Evolutionary conservation across 2,329 filamentous ascomycete genomes (phyloP), one percentile per base, ranked within the genome.

Genomic region (Teratosphaeria zuluensis): DNA sequence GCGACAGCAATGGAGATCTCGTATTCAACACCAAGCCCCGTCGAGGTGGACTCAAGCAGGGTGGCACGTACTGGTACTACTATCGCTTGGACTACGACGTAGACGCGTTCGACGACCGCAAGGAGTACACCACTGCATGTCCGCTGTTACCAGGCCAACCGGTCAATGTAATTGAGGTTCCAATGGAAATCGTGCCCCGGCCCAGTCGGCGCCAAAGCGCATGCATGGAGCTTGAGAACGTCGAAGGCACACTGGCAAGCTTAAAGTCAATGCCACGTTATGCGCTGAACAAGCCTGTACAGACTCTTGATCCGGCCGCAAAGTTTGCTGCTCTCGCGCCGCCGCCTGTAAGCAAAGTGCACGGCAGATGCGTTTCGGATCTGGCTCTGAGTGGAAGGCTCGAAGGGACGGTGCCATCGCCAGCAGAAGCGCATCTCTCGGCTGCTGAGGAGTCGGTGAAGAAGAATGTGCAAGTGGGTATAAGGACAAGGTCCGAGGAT

Each of bases 51-150:
- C 80, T 96, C 63, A 94, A 88, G 74, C 96, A 96, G 89, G 92
- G 92, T 52, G 85, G 88, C 61, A 94, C 87, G 16, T 96, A 96
- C 75, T 96, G 92, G 81, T 97, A 95, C 79, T 96, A 94, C 89
- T 96, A 96, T 74, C 85, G 92, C 70, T 74, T 96, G 51, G 85
- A 96, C 73, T 85, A 87, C 65, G 84, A 87, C 54, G 79, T 84
- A 35, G 92, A 96, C 73, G 84, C 83, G 56, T 84, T 90, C 71
- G 90, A 96, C 70, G 78, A 86, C 31, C 76, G 83, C 1, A 79
- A 88, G 66, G 87, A 88, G 19, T 86, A 82, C 11, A 96, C 92
- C 1, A 91, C 84, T 2, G 76, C 82, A 51, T 97, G 92, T 69
- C 91, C 92, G 38, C 85, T 92, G 63, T 81, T 96, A 30, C 92